phyloP scores from a whole-genome alignment of 805 yeast genomes.

The Tetrapisispora phaffii region DNA sequence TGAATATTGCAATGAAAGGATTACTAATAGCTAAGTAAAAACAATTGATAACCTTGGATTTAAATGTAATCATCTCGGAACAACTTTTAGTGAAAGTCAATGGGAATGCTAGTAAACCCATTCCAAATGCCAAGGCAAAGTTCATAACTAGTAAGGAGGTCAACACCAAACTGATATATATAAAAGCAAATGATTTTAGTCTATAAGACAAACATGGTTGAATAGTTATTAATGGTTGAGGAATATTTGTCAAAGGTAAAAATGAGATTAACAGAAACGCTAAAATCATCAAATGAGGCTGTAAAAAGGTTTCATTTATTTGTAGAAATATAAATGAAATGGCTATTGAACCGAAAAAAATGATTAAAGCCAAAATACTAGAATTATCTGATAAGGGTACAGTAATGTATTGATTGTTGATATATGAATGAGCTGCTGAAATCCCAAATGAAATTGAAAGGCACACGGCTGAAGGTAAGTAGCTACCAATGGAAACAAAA shows the following conservation, averaged over 20 bases:
- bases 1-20: constrained; percentile 39
- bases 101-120: constrained; percentile 70
- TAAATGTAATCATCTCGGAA: constrained; percentile 4
- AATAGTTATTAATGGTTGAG: background rate
- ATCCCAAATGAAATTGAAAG: constrained; percentile 60
- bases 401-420: constrained; percentile 29
- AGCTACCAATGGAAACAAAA: constrained; percentile 90
- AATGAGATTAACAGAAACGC: constrained; percentile 13
- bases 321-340: constrained; percentile 20
- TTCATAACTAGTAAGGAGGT: constrained; percentile 72
- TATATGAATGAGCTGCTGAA: constrained; percentile 49
- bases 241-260: constrained; percentile 11
- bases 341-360: constrained; percentile 27
- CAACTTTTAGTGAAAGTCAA: constrained; percentile 42
- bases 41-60: constrained; percentile 19
- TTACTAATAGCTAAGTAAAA: constrained; percentile 37
- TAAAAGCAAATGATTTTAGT: constrained; percentile 39
- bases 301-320: constrained; percentile 8
- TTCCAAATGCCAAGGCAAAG: constrained; percentile 65
- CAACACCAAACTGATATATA: constrained; percentile 57
- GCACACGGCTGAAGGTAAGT: constrained; percentile 75
- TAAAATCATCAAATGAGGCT: constrained; percentile 12
- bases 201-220: constrained; percentile 16
- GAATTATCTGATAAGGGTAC: constrained; percentile 12
- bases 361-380: constrained; percentile 13